Base-by-base conservation (phyloP, 768 basidiomycete species). In the Suillus weaverae region DNA sequence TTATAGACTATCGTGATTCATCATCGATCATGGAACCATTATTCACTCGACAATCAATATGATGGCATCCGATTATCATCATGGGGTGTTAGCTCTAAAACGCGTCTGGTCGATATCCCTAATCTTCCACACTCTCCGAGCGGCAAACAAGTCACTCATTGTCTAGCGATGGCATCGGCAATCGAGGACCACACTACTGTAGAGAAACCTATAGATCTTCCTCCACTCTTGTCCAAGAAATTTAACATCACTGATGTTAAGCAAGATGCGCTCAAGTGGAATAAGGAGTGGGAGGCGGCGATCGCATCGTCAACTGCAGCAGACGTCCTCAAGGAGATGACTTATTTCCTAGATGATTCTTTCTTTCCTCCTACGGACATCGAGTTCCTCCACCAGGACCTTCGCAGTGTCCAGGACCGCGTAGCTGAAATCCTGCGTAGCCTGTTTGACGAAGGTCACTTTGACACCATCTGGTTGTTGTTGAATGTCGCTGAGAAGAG, bases 231-330 rank as follows among this genome's bases (percentile, higher is more conserved):
- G 48, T 62, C 64, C 26, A 22, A 51, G 8, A 50, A 66, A 43
- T 54, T 66, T 4, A 48, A 50, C 14, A 64, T 65, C 41, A 36
- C 62, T 8, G n/a, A 53, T 48, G 26, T 67, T 44, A 62, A 65
- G 50, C 26, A 64, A 41, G 64, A 71, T 35, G 64, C 30, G 22
- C 41, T 57, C 30, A 68, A 61, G 30, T 71, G 70, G 70, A 62
- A 71, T 62, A 66, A 69, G 35, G 68, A 70, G 38, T 72, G 70
- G 68, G 70, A 71, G 44, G 66, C 66, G 43, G 64, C 55, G 30
- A 60, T 67, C 9, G 55, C 50, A 8, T 63, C 66, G n/a, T 61
- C 60, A n/a, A 64, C 61, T 6, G 56, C 70, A 13, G 62, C 57
- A 6, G 61, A 69, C 44, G 66, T 66, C 30, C 64, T 67, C 55